Base-by-base conservation (phyloP, 1,284 basidiomycete species). In the Moesziomyces sp. region DNA sequence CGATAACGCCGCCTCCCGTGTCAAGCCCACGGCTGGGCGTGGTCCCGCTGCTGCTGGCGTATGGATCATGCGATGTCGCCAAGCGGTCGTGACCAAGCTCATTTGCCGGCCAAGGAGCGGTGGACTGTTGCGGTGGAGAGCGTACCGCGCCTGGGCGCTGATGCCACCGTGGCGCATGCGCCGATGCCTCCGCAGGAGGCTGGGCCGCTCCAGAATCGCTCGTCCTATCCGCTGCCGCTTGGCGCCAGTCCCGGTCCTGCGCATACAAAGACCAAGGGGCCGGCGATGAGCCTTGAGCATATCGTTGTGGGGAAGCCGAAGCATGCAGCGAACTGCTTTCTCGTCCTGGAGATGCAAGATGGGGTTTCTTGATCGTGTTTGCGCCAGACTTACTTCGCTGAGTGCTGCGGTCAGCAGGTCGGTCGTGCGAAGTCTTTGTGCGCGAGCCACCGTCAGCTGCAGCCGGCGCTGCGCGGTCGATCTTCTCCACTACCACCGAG, bases 401-500 rank as follows among this genome's bases (percentile, higher is more conserved):
- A 21, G 24, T 45, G 21, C 28, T 53, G 16, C 23, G 28, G 14
- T 16, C 16, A 8, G 18, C 40, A 1, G 21, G 35, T 9, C 48
- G 56, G n/a, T 45, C 63, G 5, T 46, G n/a, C n/a, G 28, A 9
- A 1, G n/a, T 38, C 6, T 48, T 50, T 4, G 18, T 19, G 4
- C 53, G 52, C 4, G 24, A 19, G 18, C 45, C 30, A 3, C 49
- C 46, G 14, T 38, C 51, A 3, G 24, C 34, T 14, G 54, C 34
- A 8, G 57, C 54, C n/a, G 58, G 30, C 30, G 65, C 40, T 56
- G 61, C 56, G 30, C 66, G 55, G 24, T 74, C 66, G 35, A 74
- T 63, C 63, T 71, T 70, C 38, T 74, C 63, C n/a, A 74, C 63
- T 8, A 74, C 59, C 5, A 64, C 56, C 18, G 63, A 63, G 14